Base-by-base conservation (phyloP, 495 filamentous ascomycete species). In the Penicillium crystallinum region DNA sequence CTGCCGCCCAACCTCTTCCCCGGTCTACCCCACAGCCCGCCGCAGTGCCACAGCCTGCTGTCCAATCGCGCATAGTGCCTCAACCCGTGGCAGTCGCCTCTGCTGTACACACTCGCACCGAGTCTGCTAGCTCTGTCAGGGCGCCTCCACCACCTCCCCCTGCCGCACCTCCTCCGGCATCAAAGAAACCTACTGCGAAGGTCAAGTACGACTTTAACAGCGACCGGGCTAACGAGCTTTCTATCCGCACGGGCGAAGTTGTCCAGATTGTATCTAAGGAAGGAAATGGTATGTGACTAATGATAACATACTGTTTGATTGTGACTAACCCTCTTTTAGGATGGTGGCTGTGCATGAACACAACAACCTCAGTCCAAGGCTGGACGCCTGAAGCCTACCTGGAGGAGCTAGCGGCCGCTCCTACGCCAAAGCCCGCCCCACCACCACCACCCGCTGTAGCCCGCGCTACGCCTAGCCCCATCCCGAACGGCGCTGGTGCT, bases 351-450 rank as follows among this genome's bases (percentile, higher is more conserved):
- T 92, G 84, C 46, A 91, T 89, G 70, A 85, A 81, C 58, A 67
- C 67, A 42, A 73, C 82, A 52, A 69, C 75, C 2, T 74, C 72
- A 6, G 79, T 79, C 17, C 86, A 95, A 71, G 95, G 90, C 35
- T 98, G 93, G 93, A 83, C 91, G 0, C 93, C 93, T 0, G 88
- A 91, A 19, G 87, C 91, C 29, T 98, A 97, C 60, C 83, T 98
- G 6, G 85, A 96, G 65, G 90, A 96, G 71, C 58, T 68, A 53
- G 62, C n/a, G 3, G 48, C 59, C 4, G 81, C 87, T 57, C 66
- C 67, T 14, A 58, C 72, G 38, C 57, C 71, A 1, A 74, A 70
- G 59, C 73, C 79, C 30, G 67, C 78, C 0, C 78, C 84, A 2
- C 79, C 82, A 8, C 80, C 83, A 12, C 81, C 81, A 1, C 84